Evolutionary conservation across 805 yeast genomes (phyloP).

Genomic region (Wickerhamomyces ciferrii): DNA sequence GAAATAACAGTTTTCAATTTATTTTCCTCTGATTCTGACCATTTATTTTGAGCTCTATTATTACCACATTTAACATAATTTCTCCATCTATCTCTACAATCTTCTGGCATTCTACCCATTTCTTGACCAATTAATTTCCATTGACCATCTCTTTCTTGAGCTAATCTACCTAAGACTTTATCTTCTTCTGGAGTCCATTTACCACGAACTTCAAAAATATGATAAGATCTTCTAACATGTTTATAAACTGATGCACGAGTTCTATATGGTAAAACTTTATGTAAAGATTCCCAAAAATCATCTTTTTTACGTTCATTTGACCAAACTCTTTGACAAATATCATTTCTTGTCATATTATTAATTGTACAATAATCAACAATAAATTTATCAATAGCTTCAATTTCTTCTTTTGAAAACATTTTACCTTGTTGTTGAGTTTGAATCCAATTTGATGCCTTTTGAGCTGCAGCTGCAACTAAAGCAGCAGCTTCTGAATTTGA

Average conservation of each 20-base stretch:
- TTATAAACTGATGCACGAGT: constrained; percentile 88
- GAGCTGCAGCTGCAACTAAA: constrained; percentile 37
- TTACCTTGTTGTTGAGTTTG: constrained; percentile 17
- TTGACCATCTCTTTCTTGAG: constrained; percentile 66
- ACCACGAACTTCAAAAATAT: constrained; percentile 81
- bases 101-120: constrained; percentile 95
- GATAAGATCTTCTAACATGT: constrained; percentile 87
- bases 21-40: constrained; percentile 74
- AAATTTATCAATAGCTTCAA: constrained; percentile 65
- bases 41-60: constrained; percentile 68
- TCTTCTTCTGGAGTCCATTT: constrained; percentile 89
- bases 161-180: constrained; percentile 53
- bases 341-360: constrained; percentile 56
- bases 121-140: constrained; percentile 83
- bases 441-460: constrained; percentile 32
- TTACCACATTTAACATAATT: constrained; percentile 91
- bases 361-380: constrained; percentile 63
- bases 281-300: constrained; percentile 81
- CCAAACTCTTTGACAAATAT: constrained; percentile 85
- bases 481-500: constrained; percentile 28
- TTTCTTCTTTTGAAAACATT: constrained; percentile 60
- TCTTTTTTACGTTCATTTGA: constrained; percentile 79
- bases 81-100: constrained; percentile 95
- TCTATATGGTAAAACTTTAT: constrained; percentile 76
- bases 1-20: constrained; percentile 49